phyloP scores from a whole-genome alignment of 2,329 filamentous ascomycete species.

The Phialocephala subalpina region DNA sequence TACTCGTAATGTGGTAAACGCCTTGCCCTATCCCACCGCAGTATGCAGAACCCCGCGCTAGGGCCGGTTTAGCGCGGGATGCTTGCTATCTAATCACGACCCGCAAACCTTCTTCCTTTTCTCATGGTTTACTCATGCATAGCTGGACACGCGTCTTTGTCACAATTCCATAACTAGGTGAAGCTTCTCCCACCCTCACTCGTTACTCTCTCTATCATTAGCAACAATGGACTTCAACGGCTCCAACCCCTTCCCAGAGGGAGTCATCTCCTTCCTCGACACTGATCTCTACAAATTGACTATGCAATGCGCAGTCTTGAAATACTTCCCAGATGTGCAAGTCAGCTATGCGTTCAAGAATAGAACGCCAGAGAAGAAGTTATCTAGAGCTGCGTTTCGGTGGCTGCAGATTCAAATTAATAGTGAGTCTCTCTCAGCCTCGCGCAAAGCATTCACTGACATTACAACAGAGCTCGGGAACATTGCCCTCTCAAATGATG shows the following conservation, averaged over 20 bases:
- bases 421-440: conserved; percentile 58
- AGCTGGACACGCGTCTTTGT: conserved; percentile 8
- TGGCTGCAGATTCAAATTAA: conserved; percentile 88
- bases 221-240: conserved; percentile 69
- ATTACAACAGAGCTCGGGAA: conserved; percentile 75
- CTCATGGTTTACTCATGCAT: conserved; percentile 9
- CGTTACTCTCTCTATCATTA: neutral
- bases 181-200: neutral
- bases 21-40: neutral
- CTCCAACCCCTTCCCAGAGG: conserved; percentile 73
- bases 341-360: conserved; percentile 97
- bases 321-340: conserved; percentile 83
- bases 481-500: conserved; percentile 79
- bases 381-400: conserved; percentile 81
- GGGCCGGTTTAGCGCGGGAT: neutral
- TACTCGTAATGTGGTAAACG: no score
- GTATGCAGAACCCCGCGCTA: neutral
- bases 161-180: conserved; percentile 1
- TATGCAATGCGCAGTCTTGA: conserved; percentile 97
- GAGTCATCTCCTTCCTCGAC: conserved; percentile 83
- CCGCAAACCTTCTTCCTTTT: conserved; percentile 6
- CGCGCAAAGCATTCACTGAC: conserved; percentile 37
- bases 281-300: conserved; percentile 90
- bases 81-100: conserved; percentile 7
- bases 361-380: conserved; percentile 90